Conservation (phyloP, 2,329 filamentous ascomycete genomes). For the Talaromyces sp. region DNA sequence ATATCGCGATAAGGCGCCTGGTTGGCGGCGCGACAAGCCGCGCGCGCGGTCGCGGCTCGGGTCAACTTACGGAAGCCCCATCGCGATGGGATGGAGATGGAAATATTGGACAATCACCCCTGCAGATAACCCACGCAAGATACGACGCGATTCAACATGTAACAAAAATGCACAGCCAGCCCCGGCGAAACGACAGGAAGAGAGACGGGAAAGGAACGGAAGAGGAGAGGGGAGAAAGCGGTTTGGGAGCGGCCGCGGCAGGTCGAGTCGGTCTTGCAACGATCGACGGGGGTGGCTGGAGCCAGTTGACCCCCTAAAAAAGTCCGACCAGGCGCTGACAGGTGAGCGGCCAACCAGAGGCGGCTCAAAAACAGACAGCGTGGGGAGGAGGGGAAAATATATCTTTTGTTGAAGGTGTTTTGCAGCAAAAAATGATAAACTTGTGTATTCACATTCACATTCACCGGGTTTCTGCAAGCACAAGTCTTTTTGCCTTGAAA, state of each 20-base stretch:
- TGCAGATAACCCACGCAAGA: neutral
- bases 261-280: neutral
- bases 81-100: slow-evolving; percentile 16
- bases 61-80: slow-evolving; percentile 41
- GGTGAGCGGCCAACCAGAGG: neutral
- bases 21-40: slow-evolving; percentile 7
- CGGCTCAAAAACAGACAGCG: neutral
- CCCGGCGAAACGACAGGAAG: neutral
- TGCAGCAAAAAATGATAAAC: neutral
- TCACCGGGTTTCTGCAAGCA: neutral
- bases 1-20: slow-evolving; percentile 11
- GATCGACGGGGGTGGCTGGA: neutral
- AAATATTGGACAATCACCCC: neutral
- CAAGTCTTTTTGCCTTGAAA: neutral
- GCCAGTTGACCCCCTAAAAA: neutral
- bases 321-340: neutral
- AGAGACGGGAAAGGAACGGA: neutral
- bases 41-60: slow-evolving; percentile 10
- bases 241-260: neutral
- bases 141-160: neutral
- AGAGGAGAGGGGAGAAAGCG: neutral
- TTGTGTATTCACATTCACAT: neutral
- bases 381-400: too few relatives aligned
- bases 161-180: neutral
- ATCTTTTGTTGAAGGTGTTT: neutral